Conservation (phyloP, 2,329 filamentous ascomycete species). For the Harringtonia aguacate region DNA sequence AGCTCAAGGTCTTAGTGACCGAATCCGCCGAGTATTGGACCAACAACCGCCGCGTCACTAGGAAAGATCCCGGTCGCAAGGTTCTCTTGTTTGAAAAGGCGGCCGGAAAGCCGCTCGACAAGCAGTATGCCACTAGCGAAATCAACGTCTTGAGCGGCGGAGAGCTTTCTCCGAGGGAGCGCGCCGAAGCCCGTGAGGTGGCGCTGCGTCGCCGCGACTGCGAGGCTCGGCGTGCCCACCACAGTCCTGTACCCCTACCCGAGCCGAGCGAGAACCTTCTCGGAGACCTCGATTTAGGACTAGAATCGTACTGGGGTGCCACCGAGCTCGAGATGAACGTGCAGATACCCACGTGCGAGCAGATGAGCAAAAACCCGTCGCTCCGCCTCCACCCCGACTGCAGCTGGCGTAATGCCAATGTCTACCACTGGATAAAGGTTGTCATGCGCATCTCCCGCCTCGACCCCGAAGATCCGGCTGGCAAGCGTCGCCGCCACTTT, state of each 20-base stretch:
- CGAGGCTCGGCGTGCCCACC: constrained; percentile 34
- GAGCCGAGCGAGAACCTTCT: constrained; percentile 59
- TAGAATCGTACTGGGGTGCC: constrained; percentile 68
- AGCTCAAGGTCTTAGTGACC: constrained; percentile 83
- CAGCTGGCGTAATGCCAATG: constrained; percentile 86
- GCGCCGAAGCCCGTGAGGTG: constrained; percentile 34
- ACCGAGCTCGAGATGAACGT: constrained; percentile 94
- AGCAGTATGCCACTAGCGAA: constrained; percentile 63
- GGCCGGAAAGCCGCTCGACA: constrained; percentile 65
- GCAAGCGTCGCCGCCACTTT: constrained; percentile 71
- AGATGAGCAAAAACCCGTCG: constrained; percentile 63
- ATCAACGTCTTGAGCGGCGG: constrained; percentile 71
- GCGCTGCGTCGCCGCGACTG: constrained; percentile 41
- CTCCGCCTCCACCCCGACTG: constrained; percentile 74
- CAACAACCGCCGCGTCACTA: constrained; percentile 71
- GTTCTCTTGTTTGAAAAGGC: constrained; percentile 81
- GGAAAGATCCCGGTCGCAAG: constrained; percentile 75
- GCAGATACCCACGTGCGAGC: constrained; percentile 78
- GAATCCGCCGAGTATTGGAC: constrained; percentile 90
- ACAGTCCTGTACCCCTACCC: constrained; percentile 31
- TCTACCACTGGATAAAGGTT: constrained; percentile 95
- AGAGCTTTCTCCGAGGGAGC: constrained; percentile 48
- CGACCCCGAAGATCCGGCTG: constrained; percentile 63
- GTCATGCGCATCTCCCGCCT: constrained; percentile 84
- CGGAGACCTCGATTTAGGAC: constrained; percentile 61